Evolutionary conservation across 2,329 filamentous ascomycete species (phyloP).

Genomic region (Aspergillus piperis): DNA sequence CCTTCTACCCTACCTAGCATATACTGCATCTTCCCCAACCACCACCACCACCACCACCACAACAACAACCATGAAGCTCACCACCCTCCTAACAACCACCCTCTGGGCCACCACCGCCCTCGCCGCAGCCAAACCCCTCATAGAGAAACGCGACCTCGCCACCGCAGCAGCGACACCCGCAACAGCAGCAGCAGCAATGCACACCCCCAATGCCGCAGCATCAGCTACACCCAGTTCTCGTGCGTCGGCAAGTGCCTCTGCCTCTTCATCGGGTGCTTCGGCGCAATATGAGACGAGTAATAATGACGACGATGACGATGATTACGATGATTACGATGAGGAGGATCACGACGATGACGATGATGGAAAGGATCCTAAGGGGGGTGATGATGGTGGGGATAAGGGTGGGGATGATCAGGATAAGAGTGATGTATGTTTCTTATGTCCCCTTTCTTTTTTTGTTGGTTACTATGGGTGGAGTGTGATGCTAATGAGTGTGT

Average conservation of each 20-base stretch:
- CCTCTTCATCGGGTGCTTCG: not conserved
- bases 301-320: not conserved
- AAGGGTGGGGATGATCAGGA: not conserved
- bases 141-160: too few relatives aligned
- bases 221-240: not conserved
- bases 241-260: not conserved
- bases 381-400: not conserved
- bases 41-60: not conserved
- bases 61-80: slow-evolving; percentile 11
- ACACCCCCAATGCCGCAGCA: too few relatives aligned
- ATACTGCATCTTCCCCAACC: not conserved
- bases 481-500: too few relatives aligned
- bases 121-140: not conserved
- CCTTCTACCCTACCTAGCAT: not conserved
- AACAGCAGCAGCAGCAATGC: too few relatives aligned
- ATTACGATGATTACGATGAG: not conserved
- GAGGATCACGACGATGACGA: not conserved
- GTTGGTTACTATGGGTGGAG: too few relatives aligned
- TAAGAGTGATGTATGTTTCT: not conserved
- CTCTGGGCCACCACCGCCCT: slow-evolving; percentile 4
- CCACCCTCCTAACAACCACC: slow-evolving; percentile 4
- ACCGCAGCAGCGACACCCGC: too few relatives aligned
- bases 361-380: not conserved
- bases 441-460: not conserved
- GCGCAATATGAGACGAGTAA: not conserved